phyloP scores from a whole-genome alignment of 495 filamentous ascomycete species.

The Astrothelium subdiscretum region DNA sequence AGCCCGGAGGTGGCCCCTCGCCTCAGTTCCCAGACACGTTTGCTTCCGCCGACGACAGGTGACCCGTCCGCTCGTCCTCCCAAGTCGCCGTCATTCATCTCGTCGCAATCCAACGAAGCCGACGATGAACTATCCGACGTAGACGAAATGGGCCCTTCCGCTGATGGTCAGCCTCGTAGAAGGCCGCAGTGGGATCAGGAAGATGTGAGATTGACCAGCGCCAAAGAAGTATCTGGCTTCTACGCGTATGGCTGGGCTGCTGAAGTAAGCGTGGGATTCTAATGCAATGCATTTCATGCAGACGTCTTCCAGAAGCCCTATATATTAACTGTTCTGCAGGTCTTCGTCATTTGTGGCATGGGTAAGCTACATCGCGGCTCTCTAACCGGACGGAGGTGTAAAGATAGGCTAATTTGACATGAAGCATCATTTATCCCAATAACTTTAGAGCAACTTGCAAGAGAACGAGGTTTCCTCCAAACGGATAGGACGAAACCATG shows the following conservation, averaged over 20 bases:
- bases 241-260: conserved; percentile 95
- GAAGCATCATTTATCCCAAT: conserved; percentile 93
- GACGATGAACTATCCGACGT: conserved; percentile 24
- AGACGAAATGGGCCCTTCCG: not conserved
- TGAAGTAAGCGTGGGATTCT: conserved; percentile 35
- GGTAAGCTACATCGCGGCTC: conserved; percentile 41
- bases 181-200: conserved; percentile 36
- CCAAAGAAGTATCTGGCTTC: conserved; percentile 83
- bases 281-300: conserved; percentile 1
- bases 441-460: conserved; percentile 81
- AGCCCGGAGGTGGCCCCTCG: not conserved
- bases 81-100: conserved; percentile 21
- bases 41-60: not conserved
- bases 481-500: conserved; percentile 66
- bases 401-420: not conserved
- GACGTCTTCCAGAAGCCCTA: not conserved
- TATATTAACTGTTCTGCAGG: conserved; percentile 22
- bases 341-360: conserved; percentile 83
- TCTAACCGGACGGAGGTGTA: not conserved
- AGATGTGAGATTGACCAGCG: conserved; percentile 77
- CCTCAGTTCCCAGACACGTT: not conserved
- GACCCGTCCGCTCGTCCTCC: conserved; percentile 1
- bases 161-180: conserved; percentile 14
- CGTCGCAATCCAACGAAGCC: conserved; percentile 26
- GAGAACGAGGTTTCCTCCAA: conserved; percentile 77